Conservation (phyloP, 495 filamentous ascomycete genomes). For the Aspergillus egyptiacus region DNA sequence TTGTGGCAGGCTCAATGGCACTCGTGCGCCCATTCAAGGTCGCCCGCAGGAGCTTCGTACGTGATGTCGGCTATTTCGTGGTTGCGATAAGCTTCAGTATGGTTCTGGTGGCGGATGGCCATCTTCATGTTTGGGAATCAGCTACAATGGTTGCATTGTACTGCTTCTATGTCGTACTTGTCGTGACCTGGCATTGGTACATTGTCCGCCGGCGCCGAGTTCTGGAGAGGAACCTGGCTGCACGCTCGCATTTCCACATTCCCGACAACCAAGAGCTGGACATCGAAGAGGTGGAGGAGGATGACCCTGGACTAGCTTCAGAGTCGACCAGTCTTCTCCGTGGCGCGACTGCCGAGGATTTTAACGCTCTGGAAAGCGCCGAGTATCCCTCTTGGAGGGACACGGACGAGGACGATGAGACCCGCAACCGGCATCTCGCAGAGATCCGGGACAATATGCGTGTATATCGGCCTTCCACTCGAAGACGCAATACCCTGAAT, state of each 20-base stretch:
- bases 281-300: slow-evolving; percentile 63
- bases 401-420: slow-evolving; percentile 65
- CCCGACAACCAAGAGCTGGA: slow-evolving; percentile 66
- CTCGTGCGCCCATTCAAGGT: slow-evolving; percentile 89
- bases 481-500: slow-evolving; percentile 67
- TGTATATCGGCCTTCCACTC: slow-evolving; percentile 59
- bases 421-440: slow-evolving; percentile 61
- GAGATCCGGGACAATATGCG: slow-evolving; percentile 94
- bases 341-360: slow-evolving; percentile 56
- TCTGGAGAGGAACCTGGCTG: slow-evolving; percentile 58
- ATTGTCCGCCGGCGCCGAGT: slow-evolving; percentile 52
- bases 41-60: slow-evolving; percentile 76
- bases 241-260: slow-evolving; percentile 66
- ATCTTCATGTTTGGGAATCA: slow-evolving; percentile 83
- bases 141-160: slow-evolving; percentile 88
- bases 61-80: slow-evolving; percentile 93
- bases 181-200: slow-evolving; percentile 92
- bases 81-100: slow-evolving; percentile 83
- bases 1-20: slow-evolving; percentile 98
- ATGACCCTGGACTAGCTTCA: slow-evolving; percentile 54
- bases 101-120: slow-evolving; percentile 78
- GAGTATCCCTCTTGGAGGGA: slow-evolving; percentile 43
- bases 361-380: slow-evolving; percentile 64
- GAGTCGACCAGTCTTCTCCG: slow-evolving; percentile 48
- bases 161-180: slow-evolving; percentile 79